These are phyloP conservation scores for Fusarium denticulatum DNA, from an alignment of 2,329 filamentous ascomycete genomes.

Conservation along the genomic window DNA sequence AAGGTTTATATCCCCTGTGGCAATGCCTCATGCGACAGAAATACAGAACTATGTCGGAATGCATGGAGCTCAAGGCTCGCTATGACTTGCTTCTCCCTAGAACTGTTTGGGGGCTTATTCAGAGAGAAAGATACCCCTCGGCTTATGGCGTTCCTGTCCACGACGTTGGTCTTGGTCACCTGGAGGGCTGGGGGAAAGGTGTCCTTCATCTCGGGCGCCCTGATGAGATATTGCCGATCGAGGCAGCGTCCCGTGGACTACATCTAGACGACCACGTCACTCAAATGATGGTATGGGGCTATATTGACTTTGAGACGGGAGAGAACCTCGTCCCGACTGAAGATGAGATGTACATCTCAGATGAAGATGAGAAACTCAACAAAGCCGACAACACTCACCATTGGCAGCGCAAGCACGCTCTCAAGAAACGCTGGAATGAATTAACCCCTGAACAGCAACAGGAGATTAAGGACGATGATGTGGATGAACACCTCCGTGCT, in stretches of 20 bases:
- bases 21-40: conserved; percentile 66
- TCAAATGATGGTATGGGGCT: conserved; percentile 71
- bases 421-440: conserved; percentile 56
- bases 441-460: conserved; percentile 51
- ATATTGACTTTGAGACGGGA: conserved; percentile 63
- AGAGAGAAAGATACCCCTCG: conserved; percentile 29
- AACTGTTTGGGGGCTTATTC: conserved; percentile 34
- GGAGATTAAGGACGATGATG: conserved; percentile 51
- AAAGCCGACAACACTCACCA: conserved; percentile 49
- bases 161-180: conserved; percentile 62
- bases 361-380: conserved; percentile 53
- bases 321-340: conserved; percentile 60
- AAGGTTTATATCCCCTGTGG: conserved; percentile 65
- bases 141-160: conserved; percentile 63
- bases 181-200: conserved; percentile 66
- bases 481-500: conserved; percentile 49
- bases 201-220: conserved; percentile 60
- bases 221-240: conserved; percentile 68
- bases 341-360: conserved; percentile 62
- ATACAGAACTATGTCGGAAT: conserved; percentile 60
- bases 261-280: conserved; percentile 63
- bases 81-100: conserved; percentile 62
- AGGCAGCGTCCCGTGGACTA: conserved; percentile 63
- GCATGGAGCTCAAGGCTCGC: conserved; percentile 65
- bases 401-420: conserved; percentile 57